A percentile compares a stretch with the other conserved stretches of the same genome.
Evolutionary conservation across 257 asterid species (phyloP).

Genomic region (Solanum phureja): DNA sequence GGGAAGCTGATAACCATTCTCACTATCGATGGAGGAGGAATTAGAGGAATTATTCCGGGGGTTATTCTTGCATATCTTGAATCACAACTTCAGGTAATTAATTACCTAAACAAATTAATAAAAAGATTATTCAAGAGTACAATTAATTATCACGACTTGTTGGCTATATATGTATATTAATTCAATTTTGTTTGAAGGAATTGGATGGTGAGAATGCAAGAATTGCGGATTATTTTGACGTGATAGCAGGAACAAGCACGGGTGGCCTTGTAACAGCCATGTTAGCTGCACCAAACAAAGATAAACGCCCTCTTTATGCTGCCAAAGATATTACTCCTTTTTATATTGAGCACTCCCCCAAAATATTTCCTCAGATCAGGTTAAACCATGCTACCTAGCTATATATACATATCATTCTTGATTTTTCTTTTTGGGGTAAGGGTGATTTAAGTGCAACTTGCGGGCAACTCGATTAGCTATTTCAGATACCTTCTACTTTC

Average conservation of each 20-base stretch:
- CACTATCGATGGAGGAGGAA: constrained; percentile 49
- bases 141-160: not conserved
- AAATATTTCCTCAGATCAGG: constrained; percentile 37
- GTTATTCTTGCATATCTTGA: constrained; percentile 35
- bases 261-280: constrained; percentile 48
- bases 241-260: constrained; percentile 52
- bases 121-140: no score
- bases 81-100: constrained; percentile 46
- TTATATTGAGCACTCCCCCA: constrained; percentile 27
- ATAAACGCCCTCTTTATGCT: constrained; percentile 35
- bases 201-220: constrained; percentile 39
- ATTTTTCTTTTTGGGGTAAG: not conserved
- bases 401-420: not conserved
- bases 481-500: not conserved
- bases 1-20: constrained; percentile 37
- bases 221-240: constrained; percentile 43
- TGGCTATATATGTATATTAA: not conserved
- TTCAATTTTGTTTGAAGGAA: constrained; percentile 10
- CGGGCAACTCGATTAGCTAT: not conserved
- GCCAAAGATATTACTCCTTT: constrained; percentile 48
- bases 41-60: constrained; percentile 48
- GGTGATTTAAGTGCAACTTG: not conserved
- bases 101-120: no score
- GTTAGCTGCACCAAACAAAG: constrained; percentile 37
- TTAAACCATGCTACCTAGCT: not conserved